Conservation (phyloP, 179 eudicot genomes). For the Actinidia polygama region DNA sequence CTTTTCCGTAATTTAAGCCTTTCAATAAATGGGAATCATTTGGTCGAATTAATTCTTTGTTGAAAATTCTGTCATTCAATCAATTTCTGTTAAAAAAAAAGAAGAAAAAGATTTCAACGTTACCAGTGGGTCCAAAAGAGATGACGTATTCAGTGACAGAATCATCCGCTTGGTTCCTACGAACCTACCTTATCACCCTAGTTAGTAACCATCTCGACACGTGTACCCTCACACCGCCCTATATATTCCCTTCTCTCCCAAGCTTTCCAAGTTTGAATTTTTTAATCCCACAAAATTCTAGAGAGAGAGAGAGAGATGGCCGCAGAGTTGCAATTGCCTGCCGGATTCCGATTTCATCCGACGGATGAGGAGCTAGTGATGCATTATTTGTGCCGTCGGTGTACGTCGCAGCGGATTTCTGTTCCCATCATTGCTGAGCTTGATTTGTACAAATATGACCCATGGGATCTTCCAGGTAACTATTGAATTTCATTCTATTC, state of each 20-base stretch:
- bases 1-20: too few species aligned
- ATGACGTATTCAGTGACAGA: slow-evolving; percentile 30
- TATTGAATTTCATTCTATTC: neutral
- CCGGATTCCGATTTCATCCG: slow-evolving; percentile 75
- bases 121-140: slow-evolving; percentile 9
- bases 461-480: slow-evolving; percentile 81
- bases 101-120: neutral
- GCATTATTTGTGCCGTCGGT: slow-evolving; percentile 63
- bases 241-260: slow-evolving; percentile 21
- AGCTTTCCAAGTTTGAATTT: slow-evolving; percentile 24
- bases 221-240: neutral
- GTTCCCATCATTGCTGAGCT: slow-evolving; percentile 71
- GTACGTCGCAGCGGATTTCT: slow-evolving; percentile 58
- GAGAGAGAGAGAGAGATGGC: neutral
- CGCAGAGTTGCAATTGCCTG: slow-evolving; percentile 45
- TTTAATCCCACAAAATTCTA: neutral
- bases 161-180: neutral
- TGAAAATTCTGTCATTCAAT: too few species aligned
- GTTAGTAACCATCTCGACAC: slow-evolving; percentile 21
- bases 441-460: slow-evolving; percentile 72
- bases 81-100: too few species aligned
- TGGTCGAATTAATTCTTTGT: too few species aligned
- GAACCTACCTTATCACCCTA: slow-evolving; percentile 22
- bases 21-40: too few species aligned
- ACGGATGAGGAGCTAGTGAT: slow-evolving; percentile 75